Conservation (phyloP, 2,329 filamentous ascomycete species). For the Ambrosiella beaveri region DNA sequence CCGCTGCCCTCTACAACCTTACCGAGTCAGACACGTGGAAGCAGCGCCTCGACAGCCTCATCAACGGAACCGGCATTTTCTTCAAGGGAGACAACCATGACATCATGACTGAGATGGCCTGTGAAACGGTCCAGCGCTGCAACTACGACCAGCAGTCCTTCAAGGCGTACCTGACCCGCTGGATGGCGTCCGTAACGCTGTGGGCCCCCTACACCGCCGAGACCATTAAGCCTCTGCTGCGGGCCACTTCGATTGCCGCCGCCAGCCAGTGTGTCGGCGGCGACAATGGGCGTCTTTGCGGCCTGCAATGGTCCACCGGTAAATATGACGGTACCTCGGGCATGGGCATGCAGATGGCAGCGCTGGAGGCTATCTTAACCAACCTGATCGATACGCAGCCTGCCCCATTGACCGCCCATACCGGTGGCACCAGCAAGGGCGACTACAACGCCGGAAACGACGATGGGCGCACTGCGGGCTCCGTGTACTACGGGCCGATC, state of each 20-base stretch:
- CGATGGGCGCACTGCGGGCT: conserved; percentile 18
- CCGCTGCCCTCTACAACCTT: conserved; percentile 53
- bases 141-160: conserved; percentile 46
- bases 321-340: conserved; percentile 42
- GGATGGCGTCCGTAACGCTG: conserved; percentile 44
- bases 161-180: conserved; percentile 45
- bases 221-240: conserved; percentile 34
- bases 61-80: conserved; percentile 36
- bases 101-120: conserved; percentile 49
- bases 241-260: conserved; percentile 38
- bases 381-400: conserved; percentile 34
- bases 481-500: conserved; percentile 17
- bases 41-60: conserved; percentile 36
- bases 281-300: conserved; percentile 38
- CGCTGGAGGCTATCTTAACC: conserved; percentile 45
- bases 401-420: conserved; percentile 29
- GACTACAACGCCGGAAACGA: conserved; percentile 29
- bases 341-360: conserved; percentile 55
- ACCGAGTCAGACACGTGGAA: conserved; percentile 36
- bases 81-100: conserved; percentile 33
- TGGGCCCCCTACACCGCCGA: conserved; percentile 43
- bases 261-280: conserved; percentile 41
- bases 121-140: conserved; percentile 43
- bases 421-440: conserved; percentile 40
- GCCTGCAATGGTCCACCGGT: conserved; percentile 38